These are phyloP conservation scores for Hanseniaspora pseudoguilliermondii DNA, from an alignment of 805 yeast species.

Conservation along the genomic window DNA sequence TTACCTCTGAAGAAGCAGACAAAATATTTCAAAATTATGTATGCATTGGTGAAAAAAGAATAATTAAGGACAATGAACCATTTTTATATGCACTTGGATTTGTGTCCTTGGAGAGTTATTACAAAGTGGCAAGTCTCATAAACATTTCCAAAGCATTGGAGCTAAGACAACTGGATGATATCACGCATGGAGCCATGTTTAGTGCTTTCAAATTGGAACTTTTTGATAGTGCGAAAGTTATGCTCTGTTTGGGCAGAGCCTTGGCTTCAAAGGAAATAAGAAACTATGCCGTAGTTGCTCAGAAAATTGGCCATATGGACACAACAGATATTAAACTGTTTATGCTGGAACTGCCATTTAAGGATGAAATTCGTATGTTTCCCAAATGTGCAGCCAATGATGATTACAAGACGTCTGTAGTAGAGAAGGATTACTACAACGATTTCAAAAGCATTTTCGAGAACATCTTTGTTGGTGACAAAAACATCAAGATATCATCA, in stretches of 20 bases:
- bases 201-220: not conserved
- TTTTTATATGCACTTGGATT: not conserved
- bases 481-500: not conserved
- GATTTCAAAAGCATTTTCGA: not conserved
- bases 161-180: not conserved
- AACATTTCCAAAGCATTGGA: constrained; percentile 1
- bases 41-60: not conserved
- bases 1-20: not conserved
- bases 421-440: not conserved
- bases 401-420: not conserved
- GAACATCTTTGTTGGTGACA: not conserved
- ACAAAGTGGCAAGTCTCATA: not conserved
- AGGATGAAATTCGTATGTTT: constrained; percentile 6
- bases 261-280: not conserved
- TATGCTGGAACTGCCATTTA: not conserved
- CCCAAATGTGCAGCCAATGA: constrained; percentile 1
- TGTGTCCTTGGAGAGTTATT: not conserved
- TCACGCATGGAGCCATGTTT: not conserved
- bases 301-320: not conserved
- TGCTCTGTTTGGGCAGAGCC: not conserved
- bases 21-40: not conserved
- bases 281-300: constrained; percentile 1
- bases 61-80: not conserved
- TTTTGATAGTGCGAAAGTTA: not conserved
- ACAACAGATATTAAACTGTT: not conserved